A percentile compares a stretch with the other conserved stretches of the same genome.
These are phyloP conservation scores for Nannochloris sp. DNA, from an alignment of 139 green algal genomes.

Conservation along the genomic window DNA sequence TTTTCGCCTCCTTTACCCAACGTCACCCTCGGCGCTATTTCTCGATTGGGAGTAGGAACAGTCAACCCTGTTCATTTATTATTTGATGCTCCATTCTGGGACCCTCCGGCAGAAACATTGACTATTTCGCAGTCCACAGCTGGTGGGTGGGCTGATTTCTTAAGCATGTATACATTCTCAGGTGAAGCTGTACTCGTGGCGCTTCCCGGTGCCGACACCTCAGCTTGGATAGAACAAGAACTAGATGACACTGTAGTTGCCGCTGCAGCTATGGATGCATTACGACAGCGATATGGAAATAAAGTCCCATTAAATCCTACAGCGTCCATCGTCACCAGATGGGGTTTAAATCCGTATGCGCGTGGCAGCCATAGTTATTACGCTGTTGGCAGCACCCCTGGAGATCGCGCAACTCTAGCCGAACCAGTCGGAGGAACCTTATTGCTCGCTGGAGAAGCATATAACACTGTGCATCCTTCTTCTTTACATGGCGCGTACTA, in stretches of 20 bases:
- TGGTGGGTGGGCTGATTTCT: background rate
- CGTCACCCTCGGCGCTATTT: background rate
- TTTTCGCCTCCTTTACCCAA: constrained; percentile 21
- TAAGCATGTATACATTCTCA: constrained; percentile 17
- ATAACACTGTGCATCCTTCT: background rate
- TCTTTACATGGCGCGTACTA: constrained; percentile 16
- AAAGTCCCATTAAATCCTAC: background rate
- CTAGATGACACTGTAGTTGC: constrained; percentile 2
- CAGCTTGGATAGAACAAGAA: background rate
- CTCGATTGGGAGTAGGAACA: background rate
- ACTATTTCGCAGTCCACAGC: background rate
- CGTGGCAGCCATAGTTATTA: constrained; percentile 8
- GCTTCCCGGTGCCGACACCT: background rate
- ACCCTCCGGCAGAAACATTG: background rate
- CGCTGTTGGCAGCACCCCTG: constrained; percentile 2
- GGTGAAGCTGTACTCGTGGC: constrained; percentile 9
- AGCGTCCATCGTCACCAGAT: background rate
- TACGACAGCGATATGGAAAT: background rate
- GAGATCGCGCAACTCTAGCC: constrained; percentile 17
- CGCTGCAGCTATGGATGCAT: background rate
- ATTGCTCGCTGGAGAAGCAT: constrained; percentile 17
- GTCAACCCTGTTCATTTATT: background rate
- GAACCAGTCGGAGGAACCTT: constrained; percentile 17
- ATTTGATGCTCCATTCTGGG: background rate
- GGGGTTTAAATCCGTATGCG: constrained; percentile 8